Base-by-base conservation (phyloP, 331 rosid genomes). In the Saraca asoca region DNA sequence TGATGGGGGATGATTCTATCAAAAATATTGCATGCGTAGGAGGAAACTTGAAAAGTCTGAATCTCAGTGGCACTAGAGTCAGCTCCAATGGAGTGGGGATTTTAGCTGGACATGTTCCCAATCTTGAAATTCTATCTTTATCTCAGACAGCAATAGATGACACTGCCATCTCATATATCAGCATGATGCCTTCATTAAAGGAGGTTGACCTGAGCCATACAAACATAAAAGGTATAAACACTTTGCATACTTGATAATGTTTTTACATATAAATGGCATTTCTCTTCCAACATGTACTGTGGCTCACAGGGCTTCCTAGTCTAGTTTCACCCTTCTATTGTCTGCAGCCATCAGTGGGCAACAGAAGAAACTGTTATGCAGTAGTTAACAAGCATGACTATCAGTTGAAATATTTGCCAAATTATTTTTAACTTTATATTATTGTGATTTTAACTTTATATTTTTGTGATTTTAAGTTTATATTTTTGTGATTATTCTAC, bases 21-120 rank as follows among this genome's bases (percentile, higher is more conserved):
- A 75, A 79, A 71, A 85, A 83, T 57, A 63, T 87, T 80, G 86
- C 88, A 20, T 69, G 83, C 10, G 13, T 79, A 60, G 93, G 96
- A 79, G 83, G 57, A 65, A 85, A 73, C 58, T 85, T 92, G 85
- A 92, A 64, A 70, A 68, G 72, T 82, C 71, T 90, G 68, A 81
- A 90, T 78, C 91, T 93, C 69, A 84, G 78, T 79, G 75, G 78
- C 71, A 93, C 95, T 55, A 73, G 64, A 79, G 74, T 93, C 56
- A 84, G 81, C 86, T 84, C 96, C 55, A 78, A 77, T 62, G 98
- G 95, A 78, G 73, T 87, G 44, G 85, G 73, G 62, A 66, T 70
- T 76, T 85, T 93, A 74, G 82, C 85, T 54, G 87, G 94, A 73
- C 87, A 82, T 72, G 88, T 84, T 61, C 85, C 95, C 37, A 81